phyloP scores from a whole-genome alignment of 257 asterid species.

The Nicotiana tabacum region DNA sequence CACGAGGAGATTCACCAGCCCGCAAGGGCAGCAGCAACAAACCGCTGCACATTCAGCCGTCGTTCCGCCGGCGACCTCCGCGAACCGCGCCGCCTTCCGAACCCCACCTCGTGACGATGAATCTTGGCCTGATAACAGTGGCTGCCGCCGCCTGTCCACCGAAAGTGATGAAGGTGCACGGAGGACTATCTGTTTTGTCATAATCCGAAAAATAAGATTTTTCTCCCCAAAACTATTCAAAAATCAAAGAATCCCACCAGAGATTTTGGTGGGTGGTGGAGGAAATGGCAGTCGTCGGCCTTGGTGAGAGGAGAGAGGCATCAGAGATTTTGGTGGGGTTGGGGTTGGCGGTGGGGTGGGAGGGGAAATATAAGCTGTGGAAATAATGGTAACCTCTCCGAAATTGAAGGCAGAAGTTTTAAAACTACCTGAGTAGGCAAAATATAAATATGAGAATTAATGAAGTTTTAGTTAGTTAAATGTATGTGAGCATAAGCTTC shows the following conservation, averaged over 20 bases:
- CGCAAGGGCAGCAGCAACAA: slow-evolving; percentile 85
- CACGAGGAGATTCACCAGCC: slow-evolving; percentile 49
- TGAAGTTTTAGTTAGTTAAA: neutral
- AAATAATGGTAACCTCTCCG: too few relatives aligned
- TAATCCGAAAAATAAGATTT: neutral
- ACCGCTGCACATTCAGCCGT: slow-evolving; percentile 87
- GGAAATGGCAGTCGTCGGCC: neutral
- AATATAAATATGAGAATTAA: neutral
- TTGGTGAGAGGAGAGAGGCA: neutral
- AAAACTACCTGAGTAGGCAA: neutral
- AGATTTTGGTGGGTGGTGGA: neutral
- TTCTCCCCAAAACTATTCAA: neutral
- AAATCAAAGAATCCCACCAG: neutral
- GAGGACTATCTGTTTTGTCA: slow-evolving; percentile 44
- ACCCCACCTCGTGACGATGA: slow-evolving; percentile 24
- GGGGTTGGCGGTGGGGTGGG: too few relatives aligned
- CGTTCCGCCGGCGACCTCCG: slow-evolving; percentile 77
- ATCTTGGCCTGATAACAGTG: slow-evolving; percentile 30
- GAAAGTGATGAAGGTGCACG: slow-evolving; percentile 19
- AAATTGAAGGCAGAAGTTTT: neutral
- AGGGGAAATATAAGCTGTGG: too few relatives aligned
- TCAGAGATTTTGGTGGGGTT: neutral
- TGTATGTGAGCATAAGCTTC: neutral
- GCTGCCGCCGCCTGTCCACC: slow-evolving; percentile 38
- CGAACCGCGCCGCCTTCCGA: slow-evolving; percentile 31